Percentiles rank a stretch among this genome's conserved stretches.
Evolutionary conservation across 2,329 filamentous ascomycete species (phyloP).

Genomic region (Fusarium gaditjirri): DNA sequence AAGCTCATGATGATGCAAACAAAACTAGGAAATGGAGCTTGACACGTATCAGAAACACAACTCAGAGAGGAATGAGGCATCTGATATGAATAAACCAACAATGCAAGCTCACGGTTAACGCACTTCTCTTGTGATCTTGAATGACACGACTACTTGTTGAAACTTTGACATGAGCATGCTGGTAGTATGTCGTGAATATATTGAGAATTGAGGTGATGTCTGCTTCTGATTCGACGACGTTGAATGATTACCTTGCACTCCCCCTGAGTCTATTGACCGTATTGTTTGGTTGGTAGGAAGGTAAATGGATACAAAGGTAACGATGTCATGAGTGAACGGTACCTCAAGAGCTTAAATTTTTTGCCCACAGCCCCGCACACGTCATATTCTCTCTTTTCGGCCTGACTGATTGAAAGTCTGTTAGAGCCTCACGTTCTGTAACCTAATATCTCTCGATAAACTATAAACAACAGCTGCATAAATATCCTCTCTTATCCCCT

Average conservation of each 20-base stretch:
- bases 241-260: background rate
- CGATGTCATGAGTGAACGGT: background rate
- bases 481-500: background rate
- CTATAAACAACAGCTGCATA: background rate
- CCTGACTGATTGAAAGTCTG: background rate
- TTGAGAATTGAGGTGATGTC: background rate
- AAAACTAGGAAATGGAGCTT: conserved; percentile 35
- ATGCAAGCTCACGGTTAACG: conserved; percentile 24
- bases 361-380: background rate
- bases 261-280: background rate
- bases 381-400: background rate
- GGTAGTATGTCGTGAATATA: background rate
- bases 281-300: background rate
- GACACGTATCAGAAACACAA: conserved; percentile 2
- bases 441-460: background rate
- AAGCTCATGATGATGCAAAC: conserved; percentile 26
- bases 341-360: background rate
- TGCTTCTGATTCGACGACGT: background rate
- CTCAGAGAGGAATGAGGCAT: background rate
- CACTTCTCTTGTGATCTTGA: background rate
- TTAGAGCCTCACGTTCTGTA: background rate
- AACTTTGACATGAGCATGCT: background rate
- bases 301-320: background rate
- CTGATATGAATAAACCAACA: conserved; percentile 26
- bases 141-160: background rate